These are phyloP conservation scores for Alternaria sp. DNA, from an alignment of 2,329 filamentous ascomycete species.

Conservation along the genomic window DNA sequence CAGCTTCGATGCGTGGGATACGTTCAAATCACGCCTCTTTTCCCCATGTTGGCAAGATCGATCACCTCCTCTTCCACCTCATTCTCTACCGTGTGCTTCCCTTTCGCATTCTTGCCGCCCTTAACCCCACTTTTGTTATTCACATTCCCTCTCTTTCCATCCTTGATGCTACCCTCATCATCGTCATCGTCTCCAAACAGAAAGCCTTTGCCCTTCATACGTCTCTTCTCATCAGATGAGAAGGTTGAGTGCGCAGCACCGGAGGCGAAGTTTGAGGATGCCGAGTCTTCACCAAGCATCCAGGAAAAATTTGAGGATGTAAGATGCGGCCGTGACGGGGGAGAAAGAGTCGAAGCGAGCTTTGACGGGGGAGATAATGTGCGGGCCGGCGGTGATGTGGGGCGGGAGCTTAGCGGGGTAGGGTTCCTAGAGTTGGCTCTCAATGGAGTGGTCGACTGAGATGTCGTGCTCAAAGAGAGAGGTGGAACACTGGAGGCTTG, in stretches of 20 bases:
- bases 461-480: constrained; percentile 16
- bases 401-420: constrained; percentile 17
- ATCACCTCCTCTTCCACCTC: constrained; percentile 51
- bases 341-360: constrained; percentile 39
- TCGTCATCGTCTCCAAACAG: constrained; percentile 54
- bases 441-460: constrained; percentile 14
- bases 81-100: constrained; percentile 33
- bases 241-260: constrained; percentile 46
- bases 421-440: constrained; percentile 11
- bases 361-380: constrained; percentile 20
- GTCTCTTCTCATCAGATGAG: constrained; percentile 47
- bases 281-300: constrained; percentile 68
- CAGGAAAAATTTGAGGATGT: constrained; percentile 81
- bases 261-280: constrained; percentile 46
- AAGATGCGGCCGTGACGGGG: constrained; percentile 68
- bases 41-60: constrained; percentile 47
- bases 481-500: constrained; percentile 35
- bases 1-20: neutral
- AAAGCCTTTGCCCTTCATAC: constrained; percentile 51
- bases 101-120: constrained; percentile 29
- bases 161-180: constrained; percentile 30
- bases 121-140: constrained; percentile 28
- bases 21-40: constrained; percentile 38
- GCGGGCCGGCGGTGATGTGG: constrained; percentile 28
- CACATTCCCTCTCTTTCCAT: constrained; percentile 33